Base-by-base conservation (phyloP, 208 protist genomes). In the Leishmania aethiopica region DNA sequence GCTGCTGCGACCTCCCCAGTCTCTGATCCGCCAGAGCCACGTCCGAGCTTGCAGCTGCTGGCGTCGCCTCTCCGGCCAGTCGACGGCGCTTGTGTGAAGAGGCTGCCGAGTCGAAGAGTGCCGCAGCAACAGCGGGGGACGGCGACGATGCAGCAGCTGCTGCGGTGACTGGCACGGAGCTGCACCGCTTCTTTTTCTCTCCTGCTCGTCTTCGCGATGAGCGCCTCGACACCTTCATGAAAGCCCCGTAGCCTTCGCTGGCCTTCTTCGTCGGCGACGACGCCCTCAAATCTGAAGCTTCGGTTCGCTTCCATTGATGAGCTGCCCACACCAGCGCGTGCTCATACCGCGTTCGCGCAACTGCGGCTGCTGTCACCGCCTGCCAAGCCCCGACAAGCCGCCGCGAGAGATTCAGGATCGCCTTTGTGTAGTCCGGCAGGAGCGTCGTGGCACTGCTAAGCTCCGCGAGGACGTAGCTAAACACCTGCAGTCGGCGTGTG, bases 391-490 rank as follows among this genome's bases (percentile, higher is more conserved):
- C 84, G 40, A 92, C 62, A 6, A 96, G 81, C 15, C 86, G 81
- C 51, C 88, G 86, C 3, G 91, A 82, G 3, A 94, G 80, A 72
- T 94, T 93, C 37, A 90, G 53, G 6, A 87, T 85, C 11, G 82
- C 86, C 37, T 89, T 88, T 10, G 89, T 89, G 81, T 94, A 95
- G 80, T 94, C 92, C 22, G 90, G 84, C 37, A 96, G 82, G 3
- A 96, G 84, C 10, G 85, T 93, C 6, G 90, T 80, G 3, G 92
- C 89, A 70, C 92, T 92, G 84, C 91, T 93, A 19, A 94, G 51
- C 79, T 96, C 89, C n/a, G 92, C 92, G 19, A 96, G 84, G 10
- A 91, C 86, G 75, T 89, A 93, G 77, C 86, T 84, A 40, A 94
- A 83, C 10, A 92, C 75, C 76, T 96, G 92, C 67, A 96, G 78